These are phyloP conservation scores for Botryotinia calthae DNA, from an alignment of 2,329 filamentous ascomycete species.

Conservation along the genomic window DNA sequence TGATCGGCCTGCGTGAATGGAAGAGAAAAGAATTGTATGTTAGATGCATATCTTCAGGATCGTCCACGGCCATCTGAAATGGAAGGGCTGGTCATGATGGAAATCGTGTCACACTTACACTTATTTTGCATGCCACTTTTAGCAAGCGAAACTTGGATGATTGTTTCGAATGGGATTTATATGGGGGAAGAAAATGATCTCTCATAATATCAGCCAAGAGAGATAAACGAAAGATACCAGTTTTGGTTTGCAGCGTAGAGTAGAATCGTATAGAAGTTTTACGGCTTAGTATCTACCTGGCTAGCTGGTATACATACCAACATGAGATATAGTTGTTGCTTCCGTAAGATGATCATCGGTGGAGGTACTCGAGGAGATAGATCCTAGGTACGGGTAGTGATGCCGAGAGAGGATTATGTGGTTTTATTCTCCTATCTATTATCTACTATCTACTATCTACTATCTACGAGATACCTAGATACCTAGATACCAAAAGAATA, in stretches of 20 bases:
- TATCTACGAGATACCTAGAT: no score
- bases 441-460: no score
- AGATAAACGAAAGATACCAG: no score
- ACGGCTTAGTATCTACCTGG: no score
- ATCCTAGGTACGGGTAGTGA: no score
- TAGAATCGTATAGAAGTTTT: not conserved
- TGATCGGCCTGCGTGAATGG: not conserved
- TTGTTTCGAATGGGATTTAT: not conserved
- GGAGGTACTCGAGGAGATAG: not conserved
- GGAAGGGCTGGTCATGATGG: conserved; percentile 10
- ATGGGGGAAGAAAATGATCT: not conserved
- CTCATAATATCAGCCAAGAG: no score
- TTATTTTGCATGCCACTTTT: conserved; percentile 8
- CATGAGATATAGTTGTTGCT: not conserved
- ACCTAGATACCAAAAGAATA: no score
- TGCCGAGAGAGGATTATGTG: no score
- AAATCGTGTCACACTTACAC: not conserved
- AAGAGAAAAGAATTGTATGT: not conserved
- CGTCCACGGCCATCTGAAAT: not conserved
- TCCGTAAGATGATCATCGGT: not conserved
- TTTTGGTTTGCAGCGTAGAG: not conserved
- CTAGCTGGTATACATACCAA: not conserved
- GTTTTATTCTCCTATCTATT: no score
- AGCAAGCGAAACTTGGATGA: not conserved
- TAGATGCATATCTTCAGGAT: not conserved